Conservation (phyloP, 306 rosid species). For the Rosa rugosa region DNA sequence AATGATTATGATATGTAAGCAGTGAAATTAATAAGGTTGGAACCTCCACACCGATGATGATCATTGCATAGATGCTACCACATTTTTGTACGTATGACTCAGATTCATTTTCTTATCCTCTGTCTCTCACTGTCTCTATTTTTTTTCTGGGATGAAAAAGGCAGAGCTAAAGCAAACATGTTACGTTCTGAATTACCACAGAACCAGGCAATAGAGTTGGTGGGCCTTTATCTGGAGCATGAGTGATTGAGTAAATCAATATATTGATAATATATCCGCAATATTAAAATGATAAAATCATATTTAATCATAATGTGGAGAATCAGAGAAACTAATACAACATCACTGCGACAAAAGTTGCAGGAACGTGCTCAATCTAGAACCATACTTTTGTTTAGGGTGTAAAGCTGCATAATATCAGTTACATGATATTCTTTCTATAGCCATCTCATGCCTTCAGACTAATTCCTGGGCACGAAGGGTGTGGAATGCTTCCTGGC, state of each 20-base stretch:
- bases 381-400: background rate
- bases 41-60: too few species aligned
- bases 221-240: background rate
- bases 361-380: background rate
- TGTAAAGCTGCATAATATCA: background rate
- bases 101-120: too few species aligned
- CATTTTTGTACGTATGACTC: too few species aligned
- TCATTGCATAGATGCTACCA: too few species aligned
- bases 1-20: too few species aligned
- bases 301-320: background rate
- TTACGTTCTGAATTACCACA: too few species aligned
- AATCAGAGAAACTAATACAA: background rate
- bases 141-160: too few species aligned
- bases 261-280: background rate
- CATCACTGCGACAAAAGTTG: background rate
- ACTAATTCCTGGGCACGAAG: constrained; percentile 61
- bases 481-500: constrained; percentile 89
- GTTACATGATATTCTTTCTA: constrained; percentile 81
- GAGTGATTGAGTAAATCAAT: background rate
- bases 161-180: too few species aligned
- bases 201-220: too few species aligned
- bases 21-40: too few species aligned
- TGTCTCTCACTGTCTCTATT: too few species aligned
- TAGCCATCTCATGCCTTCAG: constrained; percentile 65
- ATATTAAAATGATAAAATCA: background rate